Evolutionary conservation across 192 early-diverging fungal genomes (phyloP), one percentile per base, ranked within the genome.

Genomic region (Powellomyces hirtus): DNA sequence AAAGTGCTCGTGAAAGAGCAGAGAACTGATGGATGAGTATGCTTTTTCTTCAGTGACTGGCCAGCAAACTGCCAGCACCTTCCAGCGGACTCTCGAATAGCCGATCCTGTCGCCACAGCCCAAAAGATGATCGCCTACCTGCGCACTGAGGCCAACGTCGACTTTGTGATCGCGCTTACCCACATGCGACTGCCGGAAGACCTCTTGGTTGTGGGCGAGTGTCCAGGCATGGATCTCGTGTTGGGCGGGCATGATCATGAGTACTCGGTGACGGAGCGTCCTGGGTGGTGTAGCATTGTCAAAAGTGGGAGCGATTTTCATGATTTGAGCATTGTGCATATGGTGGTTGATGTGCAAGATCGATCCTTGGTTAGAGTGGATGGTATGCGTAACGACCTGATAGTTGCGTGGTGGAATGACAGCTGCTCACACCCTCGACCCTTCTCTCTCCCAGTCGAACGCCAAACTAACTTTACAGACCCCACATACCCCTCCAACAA

Each of bases 161-260:
- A 89, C 44, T 27, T 91, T 27, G 84, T 91, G 27, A 71, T 91
- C 38, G 89, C 88, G n/a, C 64, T 91, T 40, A 85, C 89, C 35
- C 89, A 91, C 59, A 89, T 88, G 83, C 80, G 89, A 0, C 63
- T 89, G n/a, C 83, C 80, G 18, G 88, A 89, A 69, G 88, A 91
- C 68, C 72, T 86, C 27, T 79, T 74, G 55, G 65, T 91, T 22
- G 80, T 81, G 6, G 57, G 64, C 18, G 84, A 83, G 38, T 50
- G 66, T 5, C 83, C 75, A 10, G 79, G 83, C 14, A 77, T 91
- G 20, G 89, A 91, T 73, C 58, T 91, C 36, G 69, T 89, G n/a
- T 78, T 91, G 18, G 86, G 87, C 36, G 89, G 83, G 16, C 46
- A 49, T 49, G 46, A 49, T 14, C 46, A 49, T 14, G 46, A 3